Conservation (phyloP, 1,139 yeast species). For the Pichia sp. region DNA sequence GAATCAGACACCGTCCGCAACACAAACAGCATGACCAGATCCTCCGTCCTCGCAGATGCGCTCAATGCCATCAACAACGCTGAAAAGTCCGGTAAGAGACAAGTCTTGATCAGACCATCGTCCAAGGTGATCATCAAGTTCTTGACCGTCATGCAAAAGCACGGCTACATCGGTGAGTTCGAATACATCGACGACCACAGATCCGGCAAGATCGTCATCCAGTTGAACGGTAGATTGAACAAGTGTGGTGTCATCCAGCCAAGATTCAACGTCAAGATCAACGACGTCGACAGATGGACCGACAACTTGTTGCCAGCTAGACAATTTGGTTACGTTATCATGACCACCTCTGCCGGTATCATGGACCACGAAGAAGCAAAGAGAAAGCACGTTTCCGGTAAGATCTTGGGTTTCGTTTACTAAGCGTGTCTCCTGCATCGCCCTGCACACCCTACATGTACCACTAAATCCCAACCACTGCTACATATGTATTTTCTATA, state of each 20-base stretch:
- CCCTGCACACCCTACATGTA: not conserved
- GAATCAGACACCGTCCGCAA: not conserved
- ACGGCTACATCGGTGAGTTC: constrained; percentile 93
- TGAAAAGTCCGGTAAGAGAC: constrained; percentile 99
- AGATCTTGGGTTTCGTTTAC: constrained; percentile 80
- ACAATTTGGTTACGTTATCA: constrained; percentile 95
- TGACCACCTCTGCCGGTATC: constrained; percentile 98
- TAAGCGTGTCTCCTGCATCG: not conserved
- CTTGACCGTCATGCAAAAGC: constrained; percentile 82
- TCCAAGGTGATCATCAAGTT: constrained; percentile 98
- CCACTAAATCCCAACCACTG: not conserved
- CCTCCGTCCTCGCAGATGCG: constrained; percentile 99
- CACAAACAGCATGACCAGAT: constrained; percentile 73
- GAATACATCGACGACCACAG: constrained; percentile 99
- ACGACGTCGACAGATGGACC: constrained; percentile 96
- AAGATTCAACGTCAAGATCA: constrained; percentile 92
- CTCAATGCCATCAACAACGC: constrained; percentile 98
- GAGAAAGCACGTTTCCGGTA: constrained; percentile 99
- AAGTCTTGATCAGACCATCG: constrained; percentile 97
- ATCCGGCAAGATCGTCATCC: constrained; percentile 96
- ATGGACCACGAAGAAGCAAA: constrained; percentile 99
- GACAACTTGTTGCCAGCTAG: constrained; percentile 96
- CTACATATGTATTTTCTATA: not conserved
- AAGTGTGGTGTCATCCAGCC: constrained; percentile 98
- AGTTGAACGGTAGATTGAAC: constrained; percentile 96